These are phyloP conservation scores for Kodamaea anthophila DNA, from an alignment of 1,139 yeast species.

Conservation along the genomic window DNA sequence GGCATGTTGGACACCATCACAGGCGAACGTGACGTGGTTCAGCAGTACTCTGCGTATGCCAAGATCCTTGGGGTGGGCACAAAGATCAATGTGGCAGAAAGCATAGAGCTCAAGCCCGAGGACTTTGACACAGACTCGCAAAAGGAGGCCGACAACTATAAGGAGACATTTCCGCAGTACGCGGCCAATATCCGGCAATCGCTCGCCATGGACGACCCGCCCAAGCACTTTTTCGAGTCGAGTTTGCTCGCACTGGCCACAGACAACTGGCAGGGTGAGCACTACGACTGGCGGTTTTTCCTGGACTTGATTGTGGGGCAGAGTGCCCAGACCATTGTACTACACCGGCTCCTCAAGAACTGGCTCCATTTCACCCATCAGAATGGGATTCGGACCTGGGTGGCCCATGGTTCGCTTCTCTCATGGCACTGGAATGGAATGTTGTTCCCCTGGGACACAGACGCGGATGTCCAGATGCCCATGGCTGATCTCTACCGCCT, in stretches of 20 bases:
- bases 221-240: conserved; percentile 30
- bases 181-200: conserved; percentile 12
- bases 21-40: conserved; percentile 12
- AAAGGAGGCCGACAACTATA: conserved; percentile 7
- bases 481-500: conserved; percentile 17
- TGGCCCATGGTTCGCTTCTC: conserved; percentile 33
- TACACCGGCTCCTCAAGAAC: conserved; percentile 25
- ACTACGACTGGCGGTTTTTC: conserved; percentile 42
- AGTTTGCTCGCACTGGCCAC: conserved; percentile 16
- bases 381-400: conserved; percentile 32
- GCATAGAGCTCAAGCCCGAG: conserved; percentile 6
- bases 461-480: conserved; percentile 23
- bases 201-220: conserved; percentile 13
- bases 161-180: conserved; percentile 9
- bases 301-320: conserved; percentile 20
- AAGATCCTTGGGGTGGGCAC: conserved; percentile 3
- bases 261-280: conserved; percentile 32
- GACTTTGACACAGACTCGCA: conserved; percentile 14
- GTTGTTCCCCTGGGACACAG: conserved; percentile 23
- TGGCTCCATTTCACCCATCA: conserved; percentile 26
- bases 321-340: conserved; percentile 21
- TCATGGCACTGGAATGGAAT: conserved; percentile 23
- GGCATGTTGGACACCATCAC: conserved; percentile 18
- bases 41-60: conserved; percentile 11
- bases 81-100: conserved; percentile 3